Evolutionary conservation across 371 early-diverging fungal species (phyloP).

Genomic region (Thermomucor indicae-seudaticae): DNA sequence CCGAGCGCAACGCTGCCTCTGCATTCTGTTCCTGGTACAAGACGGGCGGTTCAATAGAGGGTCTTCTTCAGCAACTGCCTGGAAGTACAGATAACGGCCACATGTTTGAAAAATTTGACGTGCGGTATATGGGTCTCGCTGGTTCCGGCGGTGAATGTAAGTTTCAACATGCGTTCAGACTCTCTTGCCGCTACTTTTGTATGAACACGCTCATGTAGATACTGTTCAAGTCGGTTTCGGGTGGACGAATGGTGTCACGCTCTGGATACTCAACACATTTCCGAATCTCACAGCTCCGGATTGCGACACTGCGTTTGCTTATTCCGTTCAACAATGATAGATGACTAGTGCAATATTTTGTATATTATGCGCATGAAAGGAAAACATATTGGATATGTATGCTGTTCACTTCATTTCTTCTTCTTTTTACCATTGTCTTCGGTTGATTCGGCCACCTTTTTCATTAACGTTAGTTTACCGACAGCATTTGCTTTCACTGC

Average conservation of each 20-base stretch:
- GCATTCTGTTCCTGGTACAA: slow-evolving; percentile 70
- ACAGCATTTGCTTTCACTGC: slow-evolving; percentile 65
- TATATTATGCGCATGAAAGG: too few relatives aligned
- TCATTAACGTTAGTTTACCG: slow-evolving; percentile 69
- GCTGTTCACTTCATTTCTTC: too few relatives aligned
- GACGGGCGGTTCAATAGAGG: slow-evolving; percentile 59
- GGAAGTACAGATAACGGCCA: slow-evolving; percentile 35
- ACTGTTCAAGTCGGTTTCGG: slow-evolving; percentile 87
- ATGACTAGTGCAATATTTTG: too few relatives aligned
- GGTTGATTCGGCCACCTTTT: slow-evolving; percentile 50
- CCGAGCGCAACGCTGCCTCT: slow-evolving; percentile 59
- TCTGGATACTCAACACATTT: slow-evolving; percentile 62
- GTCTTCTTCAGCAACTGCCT: slow-evolving; percentile 24
- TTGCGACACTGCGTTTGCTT: slow-evolving; percentile 18
- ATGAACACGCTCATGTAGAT: slow-evolving; percentile 30
- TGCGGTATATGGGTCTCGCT: slow-evolving; percentile 48
- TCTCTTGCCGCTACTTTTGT: neutral
- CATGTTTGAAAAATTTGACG: slow-evolving; percentile 86
- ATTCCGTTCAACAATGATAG: too few relatives aligned
- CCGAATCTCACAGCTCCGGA: slow-evolving; percentile 33
- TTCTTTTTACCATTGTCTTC: slow-evolving; percentile 26
- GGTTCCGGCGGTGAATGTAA: slow-evolving; percentile 83
- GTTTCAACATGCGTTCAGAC: neutral
- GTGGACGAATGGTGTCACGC: slow-evolving; percentile 86
- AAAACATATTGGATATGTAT: too few relatives aligned